Evolutionary conservation across 805 yeast genomes (phyloP), one percentile per base, ranked within the genome.

Genomic region (Candida awuae): DNA sequence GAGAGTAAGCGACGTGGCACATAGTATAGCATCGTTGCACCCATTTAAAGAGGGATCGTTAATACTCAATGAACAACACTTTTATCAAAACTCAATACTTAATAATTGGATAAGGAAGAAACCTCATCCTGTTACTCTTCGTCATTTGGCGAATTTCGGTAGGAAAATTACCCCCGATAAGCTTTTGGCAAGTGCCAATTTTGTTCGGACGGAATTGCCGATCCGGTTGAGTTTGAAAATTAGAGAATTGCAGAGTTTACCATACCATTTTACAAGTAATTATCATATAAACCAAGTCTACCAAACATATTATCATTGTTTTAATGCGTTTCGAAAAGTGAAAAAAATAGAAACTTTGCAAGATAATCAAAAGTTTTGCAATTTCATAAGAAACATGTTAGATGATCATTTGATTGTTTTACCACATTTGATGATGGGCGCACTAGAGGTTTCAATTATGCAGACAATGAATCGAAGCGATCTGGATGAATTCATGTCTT

Each of bases 391-490:
- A 20, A 66, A 70, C 23, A 71, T 87, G 45, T 63, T 90, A 48
- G 86, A 81, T 57, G 83, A 79, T 51, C 95, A 90, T 61, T 70
- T 86, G 35, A 65, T 81, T 39, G 84, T 86, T 46, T 67, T 90
- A 43, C 92, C 97, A 1, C 90, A 88, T 56, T 66, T 88, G 43
- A 82, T 90, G 68, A 84, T 87, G 87, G 97, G 97, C 2, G 86
- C 94, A 1, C 64, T 87, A 34, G 97, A 90, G 52, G 80, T 80
- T 45, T 74, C 83, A 12, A 75, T 80, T 27, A 55, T 80, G 34
- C 59, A 67, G 37, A 62, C 65, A 29, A 69, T 82, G 52, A 80
- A 86, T 3, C 78, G 75, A 42, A 60, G 66, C 2, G 65, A 78
- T 33, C 61, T 90, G 47, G 96, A 90, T 53, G 65, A 62, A 14